A percentile compares a stretch with the other conserved stretches of the same genome.
These are phyloP conservation scores for Hypoxylon sp. DNA, from an alignment of 2,329 filamentous ascomycete genomes.

Conservation along the genomic window DNA sequence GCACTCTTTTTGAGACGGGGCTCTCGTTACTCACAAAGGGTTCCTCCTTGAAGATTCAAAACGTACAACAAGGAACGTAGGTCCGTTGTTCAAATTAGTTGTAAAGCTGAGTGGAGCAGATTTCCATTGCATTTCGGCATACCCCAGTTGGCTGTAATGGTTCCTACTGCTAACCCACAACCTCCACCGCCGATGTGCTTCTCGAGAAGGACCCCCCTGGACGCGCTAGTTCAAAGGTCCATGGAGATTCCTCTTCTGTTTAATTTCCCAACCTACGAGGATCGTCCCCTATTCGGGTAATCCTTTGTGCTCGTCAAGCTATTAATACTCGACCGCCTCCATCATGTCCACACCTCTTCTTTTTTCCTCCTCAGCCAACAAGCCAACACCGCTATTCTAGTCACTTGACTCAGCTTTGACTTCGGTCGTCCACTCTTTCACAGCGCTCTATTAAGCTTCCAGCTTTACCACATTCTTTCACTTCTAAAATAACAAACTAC, in stretches of 20 bases:
- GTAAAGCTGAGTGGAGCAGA: slow-evolving; percentile 37
- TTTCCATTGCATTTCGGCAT: slow-evolving; percentile 37
- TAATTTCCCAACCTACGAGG: slow-evolving; percentile 54
- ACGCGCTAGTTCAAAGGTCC: slow-evolving; percentile 40
- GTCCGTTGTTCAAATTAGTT: slow-evolving; percentile 28
- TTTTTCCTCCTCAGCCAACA: slow-evolving; percentile 61
- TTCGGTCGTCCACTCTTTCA: slow-evolving; percentile 73
- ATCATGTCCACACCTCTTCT: slow-evolving; percentile 48
- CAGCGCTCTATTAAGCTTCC: slow-evolving; percentile 52
- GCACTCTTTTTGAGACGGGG: slow-evolving; percentile 3
- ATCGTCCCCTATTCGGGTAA: slow-evolving; percentile 50
- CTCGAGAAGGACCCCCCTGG: slow-evolving; percentile 31
- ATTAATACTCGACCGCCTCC: slow-evolving; percentile 65
- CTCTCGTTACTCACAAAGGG: slow-evolving; percentile 31
- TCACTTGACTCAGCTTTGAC: slow-evolving; percentile 63
- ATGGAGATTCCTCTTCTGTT: slow-evolving; percentile 47
- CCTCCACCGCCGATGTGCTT: slow-evolving; percentile 44
- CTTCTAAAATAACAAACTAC: slow-evolving; percentile 50
- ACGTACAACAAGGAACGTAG: slow-evolving; percentile 16
- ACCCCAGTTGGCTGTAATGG: slow-evolving; percentile 30
- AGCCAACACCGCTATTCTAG: slow-evolving; percentile 59
- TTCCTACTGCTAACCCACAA: slow-evolving; percentile 29
- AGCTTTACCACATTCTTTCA: slow-evolving; percentile 56
- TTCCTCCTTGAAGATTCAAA: slow-evolving; percentile 11
- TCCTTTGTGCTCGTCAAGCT: slow-evolving; percentile 52